Conservation (phyloP, 768 basidiomycete genomes). For the Suillus subluteus region DNA sequence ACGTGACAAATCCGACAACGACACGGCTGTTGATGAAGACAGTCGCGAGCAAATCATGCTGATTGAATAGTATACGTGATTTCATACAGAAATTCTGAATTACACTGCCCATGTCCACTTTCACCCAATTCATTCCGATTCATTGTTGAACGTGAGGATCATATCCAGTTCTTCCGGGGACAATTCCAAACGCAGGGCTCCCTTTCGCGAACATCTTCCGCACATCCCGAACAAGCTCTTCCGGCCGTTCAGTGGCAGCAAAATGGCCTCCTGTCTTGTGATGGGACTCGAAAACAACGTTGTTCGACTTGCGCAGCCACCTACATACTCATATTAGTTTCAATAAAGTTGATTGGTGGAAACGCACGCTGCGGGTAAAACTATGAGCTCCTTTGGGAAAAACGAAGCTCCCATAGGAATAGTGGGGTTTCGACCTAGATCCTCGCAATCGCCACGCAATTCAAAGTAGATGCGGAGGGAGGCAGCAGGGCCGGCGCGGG, state of each 20-base stretch:
- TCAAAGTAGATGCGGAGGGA: constrained; percentile 66
- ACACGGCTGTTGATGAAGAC: neutral
- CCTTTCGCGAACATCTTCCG: constrained; percentile 59
- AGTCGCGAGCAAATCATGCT: neutral
- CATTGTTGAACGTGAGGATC: neutral
- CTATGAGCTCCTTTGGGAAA: constrained; percentile 53
- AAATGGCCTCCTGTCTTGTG: constrained; percentile 63
- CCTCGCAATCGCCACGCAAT: constrained; percentile 3
- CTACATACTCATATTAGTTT: constrained; percentile 31
- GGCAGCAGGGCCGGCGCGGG: constrained; percentile 59
- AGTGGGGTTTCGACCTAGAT: neutral
- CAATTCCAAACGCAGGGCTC: constrained; percentile 52
- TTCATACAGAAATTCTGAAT: constrained; percentile 87
- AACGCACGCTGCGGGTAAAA: constrained; percentile 44
- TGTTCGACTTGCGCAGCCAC: constrained; percentile 43
- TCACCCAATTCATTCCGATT: neutral
- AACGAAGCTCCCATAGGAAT: constrained; percentile 54
- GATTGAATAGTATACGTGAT: constrained; percentile 52
- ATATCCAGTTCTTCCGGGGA: constrained; percentile 49
- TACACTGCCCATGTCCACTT: neutral
- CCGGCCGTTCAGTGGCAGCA: constrained; percentile 54
- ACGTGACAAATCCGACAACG: neutral
- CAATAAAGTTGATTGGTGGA: neutral
- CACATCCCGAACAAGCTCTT: constrained; percentile 51
- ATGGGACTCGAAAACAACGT: constrained; percentile 49